A percentile compares a stretch with the other conserved stretches of the same genome.
phyloP scores from a whole-genome alignment of 768 basidiomycete species.

The Mycena crocata region DNA sequence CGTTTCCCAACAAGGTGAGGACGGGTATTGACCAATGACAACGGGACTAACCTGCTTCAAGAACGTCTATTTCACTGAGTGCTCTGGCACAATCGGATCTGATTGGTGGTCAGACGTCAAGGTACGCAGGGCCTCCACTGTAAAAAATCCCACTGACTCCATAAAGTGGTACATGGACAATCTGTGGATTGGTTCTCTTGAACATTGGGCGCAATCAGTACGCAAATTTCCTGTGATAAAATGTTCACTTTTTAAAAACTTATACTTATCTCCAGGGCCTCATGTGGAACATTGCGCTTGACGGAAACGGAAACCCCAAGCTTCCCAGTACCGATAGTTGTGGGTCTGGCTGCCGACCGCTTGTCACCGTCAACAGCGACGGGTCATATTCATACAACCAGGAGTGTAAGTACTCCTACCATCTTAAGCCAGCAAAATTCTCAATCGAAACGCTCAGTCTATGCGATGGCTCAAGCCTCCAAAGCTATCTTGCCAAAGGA shows the following conservation, averaged over 20 bases:
- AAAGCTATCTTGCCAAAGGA: conserved; percentile 81
- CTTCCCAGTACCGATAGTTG: conserved; percentile 76
- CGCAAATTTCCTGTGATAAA: not conserved
- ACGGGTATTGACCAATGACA: conserved; percentile 42
- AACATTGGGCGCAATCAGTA: conserved; percentile 69
- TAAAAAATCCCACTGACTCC: too few species aligned
- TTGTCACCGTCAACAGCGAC: conserved; percentile 74
- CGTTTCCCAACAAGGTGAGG: conserved; percentile 21
- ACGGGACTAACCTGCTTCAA: conserved; percentile 50
- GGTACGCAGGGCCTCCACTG: conserved; percentile 47
- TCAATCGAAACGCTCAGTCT: conserved; percentile 46
- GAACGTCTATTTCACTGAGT: conserved; percentile 22
- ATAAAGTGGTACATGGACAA: conserved; percentile 77
- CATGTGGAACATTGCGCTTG: conserved; percentile 83
- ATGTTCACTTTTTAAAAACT: not conserved
- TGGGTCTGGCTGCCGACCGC: conserved; percentile 70
- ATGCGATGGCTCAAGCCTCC: conserved; percentile 78
- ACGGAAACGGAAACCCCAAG: conserved; percentile 71
- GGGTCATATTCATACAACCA: conserved; percentile 76
- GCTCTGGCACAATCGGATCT: conserved; percentile 5
- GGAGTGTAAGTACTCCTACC: conserved; percentile 55
- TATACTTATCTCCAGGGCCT: conserved; percentile 49
- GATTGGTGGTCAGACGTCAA: conserved; percentile 76
- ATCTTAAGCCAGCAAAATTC: not conserved
- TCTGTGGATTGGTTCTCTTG: conserved; percentile 65